Evolutionary conservation across 2,329 filamentous ascomycete genomes (phyloP).

Genomic region (Colletotrichum noveboracense): DNA sequence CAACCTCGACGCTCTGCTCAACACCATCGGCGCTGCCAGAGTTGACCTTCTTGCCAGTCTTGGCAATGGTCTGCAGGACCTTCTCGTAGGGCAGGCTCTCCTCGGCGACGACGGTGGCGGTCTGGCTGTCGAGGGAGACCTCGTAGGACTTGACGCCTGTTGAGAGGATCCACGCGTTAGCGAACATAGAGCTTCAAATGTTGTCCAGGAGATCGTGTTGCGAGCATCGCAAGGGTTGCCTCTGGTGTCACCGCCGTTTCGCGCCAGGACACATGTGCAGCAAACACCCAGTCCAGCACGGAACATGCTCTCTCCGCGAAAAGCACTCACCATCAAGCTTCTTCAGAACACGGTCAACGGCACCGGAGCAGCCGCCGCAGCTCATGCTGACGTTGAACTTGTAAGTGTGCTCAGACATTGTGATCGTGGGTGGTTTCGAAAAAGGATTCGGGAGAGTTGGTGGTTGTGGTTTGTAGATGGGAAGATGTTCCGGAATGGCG

Average conservation of each 20-base stretch:
- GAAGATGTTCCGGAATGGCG: conserved; percentile 6
- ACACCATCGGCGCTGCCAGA: conserved; percentile 74
- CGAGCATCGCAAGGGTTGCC: not conserved
- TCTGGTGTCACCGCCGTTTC: not conserved
- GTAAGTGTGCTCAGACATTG: conserved; percentile 87
- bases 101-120: conserved; percentile 76
- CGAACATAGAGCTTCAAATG: not conserved
- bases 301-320: not conserved
- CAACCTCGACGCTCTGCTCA: conserved; percentile 51
- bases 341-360: conserved; percentile 88
- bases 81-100: conserved; percentile 76
- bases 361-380: conserved; percentile 95
- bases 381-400: conserved; percentile 94
- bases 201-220: not conserved
- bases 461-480: not conserved
- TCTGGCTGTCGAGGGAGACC: conserved; percentile 86
- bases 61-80: conserved; percentile 87
- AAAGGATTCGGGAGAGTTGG: not conserved
- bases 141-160: conserved; percentile 86
- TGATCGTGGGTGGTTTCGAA: conserved; percentile 26
- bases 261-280: not conserved
- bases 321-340: conserved; percentile 80
- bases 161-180: not conserved
- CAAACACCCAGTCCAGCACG: not conserved
- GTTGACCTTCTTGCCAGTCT: conserved; percentile 94